A percentile compares a stretch with the other conserved stretches of the same genome.
phyloP scores from a whole-genome alignment of 2,329 filamentous ascomycete genomes.

The Plectosphaerella sp. region DNA sequence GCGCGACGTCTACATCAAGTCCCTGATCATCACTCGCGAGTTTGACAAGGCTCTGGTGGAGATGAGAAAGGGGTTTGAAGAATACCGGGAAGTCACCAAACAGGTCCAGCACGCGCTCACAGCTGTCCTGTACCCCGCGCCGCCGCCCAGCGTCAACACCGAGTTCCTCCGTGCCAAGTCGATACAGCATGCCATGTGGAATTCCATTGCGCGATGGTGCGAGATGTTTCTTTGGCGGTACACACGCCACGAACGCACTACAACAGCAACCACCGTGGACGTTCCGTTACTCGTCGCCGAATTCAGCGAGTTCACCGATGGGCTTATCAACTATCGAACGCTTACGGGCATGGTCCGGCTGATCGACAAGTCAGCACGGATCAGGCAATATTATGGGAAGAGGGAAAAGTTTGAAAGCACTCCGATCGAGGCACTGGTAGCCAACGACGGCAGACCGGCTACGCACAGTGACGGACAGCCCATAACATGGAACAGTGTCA shows the following conservation, averaged over 20 bases:
- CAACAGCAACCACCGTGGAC: not conserved
- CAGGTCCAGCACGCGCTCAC: constrained; percentile 7
- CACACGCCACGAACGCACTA: not conserved
- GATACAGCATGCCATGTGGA: constrained; percentile 9
- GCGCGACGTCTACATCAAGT: constrained; percentile 39
- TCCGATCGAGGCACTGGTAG: not conserved
- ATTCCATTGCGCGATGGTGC: constrained; percentile 7
- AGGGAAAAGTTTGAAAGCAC: not conserved
- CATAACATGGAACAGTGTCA: too few relatives aligned
- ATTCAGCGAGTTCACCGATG: constrained; percentile 8
- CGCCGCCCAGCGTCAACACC: constrained; percentile 3
- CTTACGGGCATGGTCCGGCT: constrained; percentile 8
- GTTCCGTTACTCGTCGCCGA: constrained; percentile 9
- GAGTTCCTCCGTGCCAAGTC: constrained; percentile 8
- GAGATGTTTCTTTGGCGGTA: constrained; percentile 4
- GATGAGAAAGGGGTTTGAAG: constrained; percentile 1
- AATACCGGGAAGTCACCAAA: constrained; percentile 2
- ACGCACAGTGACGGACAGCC: too few relatives aligned
- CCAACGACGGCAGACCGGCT: not conserved
- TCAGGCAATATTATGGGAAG: constrained; percentile 1
- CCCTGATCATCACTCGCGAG: constrained; percentile 22
- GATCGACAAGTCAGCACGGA: not conserved
- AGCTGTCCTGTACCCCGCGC: constrained; percentile 6
- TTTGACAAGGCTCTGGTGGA: constrained; percentile 5
- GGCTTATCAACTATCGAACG: constrained; percentile 8